Percentiles rank a stretch among this genome's conserved stretches.
phyloP scores from a whole-genome alignment of 73 alveolate genomes.

The Symbiodinium natans region DNA sequence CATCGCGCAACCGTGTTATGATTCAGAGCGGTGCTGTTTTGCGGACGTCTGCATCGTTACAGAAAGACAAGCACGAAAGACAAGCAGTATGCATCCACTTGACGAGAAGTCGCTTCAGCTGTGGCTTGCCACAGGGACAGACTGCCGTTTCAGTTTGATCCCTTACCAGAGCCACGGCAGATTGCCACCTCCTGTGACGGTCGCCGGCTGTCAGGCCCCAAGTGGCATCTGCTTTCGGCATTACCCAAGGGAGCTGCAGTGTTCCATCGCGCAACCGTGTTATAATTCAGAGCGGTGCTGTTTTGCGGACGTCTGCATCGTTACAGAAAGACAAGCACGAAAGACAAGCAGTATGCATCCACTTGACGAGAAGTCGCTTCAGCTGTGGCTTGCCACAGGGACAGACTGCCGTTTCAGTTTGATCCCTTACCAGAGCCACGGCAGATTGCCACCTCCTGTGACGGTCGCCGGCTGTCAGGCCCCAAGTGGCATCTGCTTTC shows the following conservation, averaged over 20 bases:
- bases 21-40: too few species aligned
- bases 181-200: neutral
- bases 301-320: too few species aligned
- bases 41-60: neutral
- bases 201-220: neutral
- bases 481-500: neutral
- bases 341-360: neutral
- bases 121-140: conserved; percentile 14
- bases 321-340: too few species aligned
- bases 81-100: neutral
- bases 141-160: neutral
- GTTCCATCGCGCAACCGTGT: too few species aligned
- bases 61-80: neutral
- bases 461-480: conserved; percentile 8
- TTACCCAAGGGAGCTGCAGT: neutral
- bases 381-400: conserved; percentile 12
- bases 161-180: conserved; percentile 19
- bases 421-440: conserved; percentile 11
- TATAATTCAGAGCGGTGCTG: too few species aligned
- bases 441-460: neutral
- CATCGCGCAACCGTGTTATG: neutral
- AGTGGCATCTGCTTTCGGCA: neutral
- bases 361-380: neutral
- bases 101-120: too few species aligned
- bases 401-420: neutral